Conservation (phyloP, 78 protist species). For the Dictyostelium citrinum region DNA sequence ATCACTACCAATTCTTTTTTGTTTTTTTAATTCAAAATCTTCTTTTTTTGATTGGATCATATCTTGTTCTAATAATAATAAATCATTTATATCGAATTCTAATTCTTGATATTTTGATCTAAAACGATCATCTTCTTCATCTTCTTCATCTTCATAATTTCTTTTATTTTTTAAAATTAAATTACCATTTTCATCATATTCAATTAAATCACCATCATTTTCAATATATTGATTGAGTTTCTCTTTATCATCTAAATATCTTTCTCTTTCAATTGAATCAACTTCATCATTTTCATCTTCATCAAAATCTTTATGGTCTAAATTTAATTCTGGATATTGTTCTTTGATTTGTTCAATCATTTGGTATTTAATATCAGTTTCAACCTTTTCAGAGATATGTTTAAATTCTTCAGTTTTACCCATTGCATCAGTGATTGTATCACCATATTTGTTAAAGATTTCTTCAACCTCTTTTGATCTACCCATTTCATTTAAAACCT, state of each 20-base stretch:
- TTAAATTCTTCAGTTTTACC: slow-evolving; percentile 31
- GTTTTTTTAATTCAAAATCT: neutral
- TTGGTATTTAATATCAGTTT: neutral
- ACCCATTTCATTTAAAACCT: slow-evolving; percentile 48
- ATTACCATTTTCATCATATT: neutral
- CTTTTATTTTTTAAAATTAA: neutral
- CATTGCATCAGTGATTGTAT: slow-evolving; percentile 8
- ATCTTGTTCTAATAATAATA: neutral
- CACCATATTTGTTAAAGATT: slow-evolving; percentile 10
- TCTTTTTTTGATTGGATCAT: neutral
- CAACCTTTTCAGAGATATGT: neutral
- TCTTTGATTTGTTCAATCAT: slow-evolving; percentile 7
- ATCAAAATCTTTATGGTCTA: slow-evolving; percentile 11
- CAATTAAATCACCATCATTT: neutral
- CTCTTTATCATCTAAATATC: neutral
- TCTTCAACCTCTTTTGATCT: neutral
- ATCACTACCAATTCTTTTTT: neutral
- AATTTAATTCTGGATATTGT: slow-evolving; percentile 17
- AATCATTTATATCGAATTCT: slow-evolving; percentile 6
- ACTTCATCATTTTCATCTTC: neutral
- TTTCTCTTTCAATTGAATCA: neutral
- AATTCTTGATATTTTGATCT: neutral
- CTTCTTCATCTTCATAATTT: neutral
- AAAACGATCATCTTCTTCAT: neutral
- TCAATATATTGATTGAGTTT: neutral